Evolutionary conservation across 2,329 filamentous ascomycete species (phyloP).

Genomic region (Boeremia lycopersici): DNA sequence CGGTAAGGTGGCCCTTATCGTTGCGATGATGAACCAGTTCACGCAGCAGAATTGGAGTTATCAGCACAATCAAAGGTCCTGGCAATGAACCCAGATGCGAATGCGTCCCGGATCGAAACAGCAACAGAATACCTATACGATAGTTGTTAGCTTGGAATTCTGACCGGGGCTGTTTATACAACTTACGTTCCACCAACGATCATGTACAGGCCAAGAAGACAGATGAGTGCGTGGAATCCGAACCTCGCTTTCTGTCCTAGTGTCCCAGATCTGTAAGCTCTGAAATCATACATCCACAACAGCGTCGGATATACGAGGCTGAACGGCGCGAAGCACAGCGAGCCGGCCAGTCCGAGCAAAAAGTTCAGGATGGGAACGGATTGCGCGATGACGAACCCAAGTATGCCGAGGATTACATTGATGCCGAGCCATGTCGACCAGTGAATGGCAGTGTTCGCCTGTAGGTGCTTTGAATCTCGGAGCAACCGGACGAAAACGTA

Average conservation of each 20-base stretch:
- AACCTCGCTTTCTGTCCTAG: neutral
- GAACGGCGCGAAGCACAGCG: constrained; percentile 1
- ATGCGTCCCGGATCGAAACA: neutral
- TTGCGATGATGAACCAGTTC: neutral
- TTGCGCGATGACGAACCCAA: neutral
- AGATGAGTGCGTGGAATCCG: neutral
- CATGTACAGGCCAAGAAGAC: constrained; percentile 1
- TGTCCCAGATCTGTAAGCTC: neutral
- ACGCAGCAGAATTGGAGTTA: neutral
- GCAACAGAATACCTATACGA: neutral
- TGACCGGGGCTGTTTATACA: neutral
- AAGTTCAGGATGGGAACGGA: constrained; percentile 1
- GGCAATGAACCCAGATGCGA: constrained; percentile 2
- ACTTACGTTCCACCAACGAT: constrained; percentile 3
- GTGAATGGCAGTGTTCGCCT: neutral
- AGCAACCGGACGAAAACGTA: constrained; percentile 3
- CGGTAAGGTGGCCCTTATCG: too few species aligned
- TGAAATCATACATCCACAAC: constrained; percentile 3
- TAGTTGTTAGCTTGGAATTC: neutral
- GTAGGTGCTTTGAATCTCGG: neutral
- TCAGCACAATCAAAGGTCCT: constrained; percentile 1
- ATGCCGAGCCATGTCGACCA: constrained; percentile 3
- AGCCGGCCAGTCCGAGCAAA: constrained; percentile 1
- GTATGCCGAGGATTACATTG: neutral
- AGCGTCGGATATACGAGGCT: neutral